Percentiles rank a stretch among this genome's conserved stretches.
Conservation (phyloP, 345 rosid species). For the Balakata baccata region DNA sequence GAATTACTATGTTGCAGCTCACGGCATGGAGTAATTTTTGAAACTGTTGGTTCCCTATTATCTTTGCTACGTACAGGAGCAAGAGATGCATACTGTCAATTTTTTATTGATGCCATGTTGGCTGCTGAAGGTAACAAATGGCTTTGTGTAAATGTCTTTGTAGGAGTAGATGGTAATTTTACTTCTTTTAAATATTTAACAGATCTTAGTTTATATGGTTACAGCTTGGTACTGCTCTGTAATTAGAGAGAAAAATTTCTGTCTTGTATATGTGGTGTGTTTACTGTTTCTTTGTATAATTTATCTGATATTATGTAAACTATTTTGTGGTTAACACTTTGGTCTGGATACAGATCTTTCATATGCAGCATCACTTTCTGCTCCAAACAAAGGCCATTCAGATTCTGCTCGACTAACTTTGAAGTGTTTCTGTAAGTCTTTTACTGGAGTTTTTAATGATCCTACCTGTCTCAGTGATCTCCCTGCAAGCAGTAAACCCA, state of each 20-base stretch:
- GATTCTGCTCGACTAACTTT: slow-evolving; percentile 36
- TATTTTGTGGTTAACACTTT: slow-evolving; percentile 14
- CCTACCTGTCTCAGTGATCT: slow-evolving; percentile 59
- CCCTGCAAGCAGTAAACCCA: slow-evolving; percentile 56
- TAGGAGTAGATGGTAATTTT: neutral
- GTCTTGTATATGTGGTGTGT: slow-evolving; percentile 1
- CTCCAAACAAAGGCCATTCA: slow-evolving; percentile 27
- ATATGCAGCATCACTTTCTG: slow-evolving; percentile 41
- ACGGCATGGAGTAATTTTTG: slow-evolving; percentile 71
- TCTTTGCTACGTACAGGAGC: slow-evolving; percentile 79
- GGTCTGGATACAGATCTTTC: slow-evolving; percentile 52
- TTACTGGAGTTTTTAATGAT: slow-evolving; percentile 49
- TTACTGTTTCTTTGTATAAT: neutral
- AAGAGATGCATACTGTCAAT: slow-evolving; percentile 65
- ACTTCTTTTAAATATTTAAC: slow-evolving; percentile 4
- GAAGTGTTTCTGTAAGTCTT: slow-evolving; percentile 63
- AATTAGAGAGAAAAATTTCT: neutral
- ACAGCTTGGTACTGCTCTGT: neutral
- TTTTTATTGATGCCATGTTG: slow-evolving; percentile 67
- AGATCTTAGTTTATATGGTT: neutral
- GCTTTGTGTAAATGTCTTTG: neutral
- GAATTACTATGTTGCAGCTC: slow-evolving; percentile 37
- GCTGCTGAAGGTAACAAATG: slow-evolving; percentile 61
- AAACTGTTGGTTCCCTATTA: slow-evolving; percentile 75
- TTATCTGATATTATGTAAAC: neutral